phyloP scores from a whole-genome alignment of 2,329 filamentous ascomycete genomes.

The Neonectria sp. region DNA sequence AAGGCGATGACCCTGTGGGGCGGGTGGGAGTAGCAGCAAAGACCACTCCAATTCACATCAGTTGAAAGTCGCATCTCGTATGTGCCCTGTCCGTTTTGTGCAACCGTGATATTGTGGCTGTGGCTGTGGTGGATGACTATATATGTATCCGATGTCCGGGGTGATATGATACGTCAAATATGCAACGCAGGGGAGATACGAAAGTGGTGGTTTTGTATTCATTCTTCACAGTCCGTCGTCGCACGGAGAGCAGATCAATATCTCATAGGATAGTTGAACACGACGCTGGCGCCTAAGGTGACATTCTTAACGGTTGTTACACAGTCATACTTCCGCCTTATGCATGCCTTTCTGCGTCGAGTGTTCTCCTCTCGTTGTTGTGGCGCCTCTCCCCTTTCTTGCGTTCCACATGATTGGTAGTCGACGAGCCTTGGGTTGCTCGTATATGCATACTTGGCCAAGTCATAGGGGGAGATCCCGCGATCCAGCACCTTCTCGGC shows the following conservation, averaged over 20 bases:
- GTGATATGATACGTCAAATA: background rate
- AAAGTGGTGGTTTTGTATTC: background rate
- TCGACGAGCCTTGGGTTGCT: background rate
- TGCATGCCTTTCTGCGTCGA: background rate
- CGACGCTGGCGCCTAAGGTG: background rate
- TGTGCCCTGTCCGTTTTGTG: background rate
- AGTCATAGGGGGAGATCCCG: background rate
- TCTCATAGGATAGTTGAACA: background rate
- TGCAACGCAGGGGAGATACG: background rate
- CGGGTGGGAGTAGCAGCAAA: conserved; percentile 18
- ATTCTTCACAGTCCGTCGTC: background rate
- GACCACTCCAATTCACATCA: conserved; percentile 45
- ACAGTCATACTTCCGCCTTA: background rate
- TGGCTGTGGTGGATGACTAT: background rate
- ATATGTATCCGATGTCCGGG: background rate
- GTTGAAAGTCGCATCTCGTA: conserved; percentile 13
- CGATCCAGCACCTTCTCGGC: background rate
- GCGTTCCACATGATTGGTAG: background rate
- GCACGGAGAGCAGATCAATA: background rate
- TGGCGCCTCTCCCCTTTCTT: background rate
- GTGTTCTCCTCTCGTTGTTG: background rate
- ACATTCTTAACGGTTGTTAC: background rate
- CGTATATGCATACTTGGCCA: conserved; percentile 4
- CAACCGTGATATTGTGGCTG: background rate
- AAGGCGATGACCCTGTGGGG: conserved; percentile 11